Conservation (phyloP, 2,329 filamentous ascomycete genomes). For the Gaeumannomyces tritici region DNA sequence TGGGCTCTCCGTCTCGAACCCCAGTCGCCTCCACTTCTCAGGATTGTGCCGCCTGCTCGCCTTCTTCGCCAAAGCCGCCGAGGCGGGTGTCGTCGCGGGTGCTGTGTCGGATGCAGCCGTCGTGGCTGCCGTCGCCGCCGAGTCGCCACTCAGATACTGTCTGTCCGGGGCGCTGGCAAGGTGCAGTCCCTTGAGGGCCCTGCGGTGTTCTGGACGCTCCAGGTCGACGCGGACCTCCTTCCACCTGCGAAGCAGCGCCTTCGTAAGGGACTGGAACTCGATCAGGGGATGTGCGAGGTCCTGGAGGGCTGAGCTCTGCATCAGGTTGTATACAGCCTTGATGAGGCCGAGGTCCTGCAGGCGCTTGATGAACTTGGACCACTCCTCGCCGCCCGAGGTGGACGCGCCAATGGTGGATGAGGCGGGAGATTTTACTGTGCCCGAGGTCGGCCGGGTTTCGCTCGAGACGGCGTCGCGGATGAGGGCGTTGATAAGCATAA, state of each 20-base stretch:
- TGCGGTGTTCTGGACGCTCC: conserved; percentile 78
- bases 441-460: conserved; percentile 36
- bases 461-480: conserved; percentile 84
- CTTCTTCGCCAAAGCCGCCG: conserved; percentile 35
- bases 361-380: conserved; percentile 90
- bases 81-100: conserved; percentile 13
- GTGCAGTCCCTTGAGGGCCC: conserved; percentile 78
- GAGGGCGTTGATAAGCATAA: conserved; percentile 90
- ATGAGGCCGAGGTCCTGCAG: conserved; percentile 90
- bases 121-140: background rate
- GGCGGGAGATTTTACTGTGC: conserved; percentile 19
- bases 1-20: conserved; percentile 86
- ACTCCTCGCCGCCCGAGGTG: conserved; percentile 52
- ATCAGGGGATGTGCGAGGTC: conserved; percentile 83
- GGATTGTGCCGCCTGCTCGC: conserved; percentile 68
- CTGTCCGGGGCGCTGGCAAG: conserved; percentile 68
- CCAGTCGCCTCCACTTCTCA: conserved; percentile 85
- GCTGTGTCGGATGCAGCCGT: conserved; percentile 1
- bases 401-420: conserved; percentile 21
- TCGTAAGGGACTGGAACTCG: conserved; percentile 89
- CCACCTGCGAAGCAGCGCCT: conserved; percentile 82
- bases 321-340: conserved; percentile 80
- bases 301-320: conserved; percentile 88
- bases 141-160: conserved; percentile 23
- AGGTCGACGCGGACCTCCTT: conserved; percentile 74